phyloP scores from a whole-genome alignment of 371 early-diverging fungal species.

The Nematocida sp. region DNA sequence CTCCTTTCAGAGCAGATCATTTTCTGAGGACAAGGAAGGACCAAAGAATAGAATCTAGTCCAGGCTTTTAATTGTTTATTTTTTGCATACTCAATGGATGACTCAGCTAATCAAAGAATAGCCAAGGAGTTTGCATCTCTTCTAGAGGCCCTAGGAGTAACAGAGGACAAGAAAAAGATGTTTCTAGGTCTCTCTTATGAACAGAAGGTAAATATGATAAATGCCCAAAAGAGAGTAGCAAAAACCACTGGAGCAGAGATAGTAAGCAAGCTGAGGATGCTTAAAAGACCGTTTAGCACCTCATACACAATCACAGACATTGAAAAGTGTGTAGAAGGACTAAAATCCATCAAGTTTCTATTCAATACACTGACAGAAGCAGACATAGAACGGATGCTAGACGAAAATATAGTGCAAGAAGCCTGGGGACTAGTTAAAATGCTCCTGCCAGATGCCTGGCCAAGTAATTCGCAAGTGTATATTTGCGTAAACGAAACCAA shows the following conservation, averaged over 20 bases:
- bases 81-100: conserved; percentile 19
- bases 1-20: background rate
- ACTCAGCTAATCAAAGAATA: background rate
- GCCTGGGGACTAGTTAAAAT: conserved; percentile 3
- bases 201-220: conserved; percentile 21
- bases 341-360: background rate
- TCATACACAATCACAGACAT: conserved; percentile 20
- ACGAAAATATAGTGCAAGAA: background rate
- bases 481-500: conserved; percentile 5
- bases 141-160: conserved; percentile 9
- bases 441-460: conserved; percentile 2
- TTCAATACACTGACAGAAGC: conserved; percentile 1
- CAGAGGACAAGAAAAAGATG: conserved; percentile 2
- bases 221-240: conserved; percentile 2
- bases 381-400: background rate
- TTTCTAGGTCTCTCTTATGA: conserved; percentile 2
- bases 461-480: background rate
- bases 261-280: background rate
- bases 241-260: background rate
- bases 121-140: conserved; percentile 13
- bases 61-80: conserved; percentile 20
- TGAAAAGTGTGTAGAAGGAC: conserved; percentile 1
- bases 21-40: background rate
- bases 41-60: background rate
- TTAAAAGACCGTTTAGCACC: conserved; percentile 20